phyloP scores from a whole-genome alignment of 2,329 filamentous ascomycete species.

The Xylariomycetidae sp. region DNA sequence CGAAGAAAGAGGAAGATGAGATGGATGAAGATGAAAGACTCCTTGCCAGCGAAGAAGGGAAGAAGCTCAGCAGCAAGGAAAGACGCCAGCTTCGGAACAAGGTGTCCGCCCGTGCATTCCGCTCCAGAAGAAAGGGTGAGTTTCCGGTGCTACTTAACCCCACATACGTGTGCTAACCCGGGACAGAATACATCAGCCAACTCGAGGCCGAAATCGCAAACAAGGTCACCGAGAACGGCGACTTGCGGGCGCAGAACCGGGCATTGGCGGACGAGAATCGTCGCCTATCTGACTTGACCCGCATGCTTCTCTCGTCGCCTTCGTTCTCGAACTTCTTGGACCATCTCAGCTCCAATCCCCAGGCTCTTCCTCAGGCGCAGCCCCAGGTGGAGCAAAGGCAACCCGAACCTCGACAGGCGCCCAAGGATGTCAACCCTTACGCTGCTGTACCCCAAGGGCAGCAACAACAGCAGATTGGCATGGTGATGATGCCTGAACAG shows the following conservation, averaged over 20 bases:
- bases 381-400: slow-evolving; percentile 35
- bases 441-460: slow-evolving; percentile 43
- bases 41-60: slow-evolving; percentile 76
- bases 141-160: slow-evolving; percentile 1
- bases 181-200: slow-evolving; percentile 90
- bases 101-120: slow-evolving; percentile 94
- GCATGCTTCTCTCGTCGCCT: slow-evolving; percentile 72
- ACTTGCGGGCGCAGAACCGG: slow-evolving; percentile 74
- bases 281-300: slow-evolving; percentile 70
- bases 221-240: slow-evolving; percentile 77
- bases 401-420: slow-evolving; percentile 43
- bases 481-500: slow-evolving; percentile 80
- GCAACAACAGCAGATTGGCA: slow-evolving; percentile 64
- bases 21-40: slow-evolving; percentile 91
- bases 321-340: slow-evolving; percentile 79
- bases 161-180: slow-evolving; percentile 39
- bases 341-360: slow-evolving; percentile 57
- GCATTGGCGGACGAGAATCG: slow-evolving; percentile 80
- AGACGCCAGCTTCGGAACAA: slow-evolving; percentile 97
- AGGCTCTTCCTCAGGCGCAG: slow-evolving; percentile 32
- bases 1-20: slow-evolving; percentile 92
- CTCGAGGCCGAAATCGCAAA: slow-evolving; percentile 82
- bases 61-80: slow-evolving; percentile 98
- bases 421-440: slow-evolving; percentile 63
- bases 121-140: slow-evolving; percentile 95